phyloP scores from a whole-genome alignment of 148 eudicot species.

The Silene conica region DNA sequence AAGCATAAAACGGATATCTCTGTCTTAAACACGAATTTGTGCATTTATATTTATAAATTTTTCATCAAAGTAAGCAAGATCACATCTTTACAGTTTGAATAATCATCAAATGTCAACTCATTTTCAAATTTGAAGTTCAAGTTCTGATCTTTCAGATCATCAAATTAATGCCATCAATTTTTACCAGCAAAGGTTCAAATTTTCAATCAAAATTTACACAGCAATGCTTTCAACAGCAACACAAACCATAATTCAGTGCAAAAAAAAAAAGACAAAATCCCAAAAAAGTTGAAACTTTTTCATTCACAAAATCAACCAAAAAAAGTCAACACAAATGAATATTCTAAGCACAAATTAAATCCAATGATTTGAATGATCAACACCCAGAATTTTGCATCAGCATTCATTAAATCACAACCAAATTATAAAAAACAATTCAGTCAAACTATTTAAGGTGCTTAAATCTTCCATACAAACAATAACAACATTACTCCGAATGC shows the following conservation, averaged over 20 bases:
- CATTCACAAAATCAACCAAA: background rate
- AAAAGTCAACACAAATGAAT: background rate
- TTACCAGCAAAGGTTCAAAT: background rate
- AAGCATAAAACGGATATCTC: too few species aligned
- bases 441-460: too few species aligned
- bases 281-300: background rate
- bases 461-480: too few species aligned
- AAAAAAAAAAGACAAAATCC: background rate
- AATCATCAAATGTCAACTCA: background rate
- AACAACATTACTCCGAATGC: too few species aligned
- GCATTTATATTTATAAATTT: too few species aligned
- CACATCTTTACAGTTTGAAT: background rate
- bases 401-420: background rate
- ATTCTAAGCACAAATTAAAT: background rate
- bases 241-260: background rate
- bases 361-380: background rate
- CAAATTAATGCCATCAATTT: background rate
- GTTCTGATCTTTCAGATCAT: background rate
- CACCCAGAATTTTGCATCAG: conserved; percentile 7
- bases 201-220: background rate
- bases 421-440: background rate
- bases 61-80: background rate
- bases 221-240: background rate
- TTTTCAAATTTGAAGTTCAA: background rate
- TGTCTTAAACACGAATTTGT: too few species aligned